phyloP scores from a whole-genome alignment of 2,329 filamentous ascomycete species.

The Neofusicoccum cordaticola region DNA sequence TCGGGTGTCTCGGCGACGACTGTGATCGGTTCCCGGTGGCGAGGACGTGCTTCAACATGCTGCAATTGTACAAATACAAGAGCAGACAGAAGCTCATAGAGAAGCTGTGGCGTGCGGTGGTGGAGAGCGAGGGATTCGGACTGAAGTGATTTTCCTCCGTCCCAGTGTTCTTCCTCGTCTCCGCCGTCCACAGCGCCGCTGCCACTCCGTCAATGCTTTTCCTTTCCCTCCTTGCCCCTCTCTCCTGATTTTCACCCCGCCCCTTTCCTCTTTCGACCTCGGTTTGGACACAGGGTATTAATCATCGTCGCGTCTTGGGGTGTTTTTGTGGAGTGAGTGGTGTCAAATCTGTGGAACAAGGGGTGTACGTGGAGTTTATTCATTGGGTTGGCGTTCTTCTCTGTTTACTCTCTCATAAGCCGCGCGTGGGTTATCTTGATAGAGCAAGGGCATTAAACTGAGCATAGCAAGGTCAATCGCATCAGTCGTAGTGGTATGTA shows the following conservation, averaged over 20 bases:
- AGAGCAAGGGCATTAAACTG: not conserved
- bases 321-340: no score
- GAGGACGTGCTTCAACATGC: slow-evolving; percentile 84
- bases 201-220: not conserved
- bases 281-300: no score
- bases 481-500: not conserved
- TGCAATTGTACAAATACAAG: slow-evolving; percentile 72
- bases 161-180: no score
- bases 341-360: no score
- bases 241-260: no score
- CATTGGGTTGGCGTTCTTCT: not conserved
- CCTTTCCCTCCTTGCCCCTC: not conserved
- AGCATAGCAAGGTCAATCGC: not conserved
- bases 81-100: slow-evolving; percentile 65
- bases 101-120: slow-evolving; percentile 81
- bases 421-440: not conserved
- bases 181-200: no score
- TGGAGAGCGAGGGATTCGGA: slow-evolving; percentile 88
- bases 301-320: no score
- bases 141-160: slow-evolving; percentile 58
- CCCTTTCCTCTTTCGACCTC: no score
- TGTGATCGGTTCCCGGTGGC: slow-evolving; percentile 75
- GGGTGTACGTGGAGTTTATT: not conserved
- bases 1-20: slow-evolving; percentile 74
- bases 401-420: not conserved